Evolutionary conservation across 495 filamentous ascomycete genomes (phyloP).

Genomic region (Trichoderma parareesei): DNA sequence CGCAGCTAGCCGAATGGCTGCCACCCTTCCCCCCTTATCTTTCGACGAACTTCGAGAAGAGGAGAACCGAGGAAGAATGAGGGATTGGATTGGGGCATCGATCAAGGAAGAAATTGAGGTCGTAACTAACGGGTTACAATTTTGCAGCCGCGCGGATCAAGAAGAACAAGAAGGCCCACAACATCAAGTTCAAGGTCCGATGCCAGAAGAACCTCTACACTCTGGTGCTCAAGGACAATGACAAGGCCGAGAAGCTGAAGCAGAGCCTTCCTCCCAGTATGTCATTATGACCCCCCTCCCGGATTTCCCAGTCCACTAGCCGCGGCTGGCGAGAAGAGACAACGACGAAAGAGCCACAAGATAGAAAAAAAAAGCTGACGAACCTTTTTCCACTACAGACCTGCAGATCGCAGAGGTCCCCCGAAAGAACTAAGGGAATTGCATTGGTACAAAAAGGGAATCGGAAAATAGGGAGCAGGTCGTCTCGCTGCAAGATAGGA

Average conservation of each 20-base stretch:
- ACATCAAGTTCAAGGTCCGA: conserved; percentile 99
- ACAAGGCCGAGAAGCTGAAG: conserved; percentile 99
- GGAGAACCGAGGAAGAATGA: conserved; percentile 10
- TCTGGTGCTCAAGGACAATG: conserved; percentile 90
- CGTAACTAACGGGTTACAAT: conserved; percentile 29
- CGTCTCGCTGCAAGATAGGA: conserved; percentile 24
- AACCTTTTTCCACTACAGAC: conserved; percentile 21
- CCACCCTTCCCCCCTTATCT: neutral
- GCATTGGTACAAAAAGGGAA: conserved; percentile 12
- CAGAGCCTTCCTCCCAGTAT: conserved; percentile 93
- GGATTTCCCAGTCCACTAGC: neutral
- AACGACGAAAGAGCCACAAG: too few species aligned
- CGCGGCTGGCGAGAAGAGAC: neutral
- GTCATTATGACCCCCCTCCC: conserved; percentile 17
- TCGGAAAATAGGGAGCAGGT: conserved; percentile 18
- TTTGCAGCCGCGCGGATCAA: conserved; percentile 86
- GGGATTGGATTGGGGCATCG: conserved; percentile 11
- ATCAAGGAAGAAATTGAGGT: conserved; percentile 12
- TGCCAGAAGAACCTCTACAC: conserved; percentile 93
- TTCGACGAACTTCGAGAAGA: neutral
- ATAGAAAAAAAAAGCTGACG: neutral
- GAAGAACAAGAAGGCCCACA: conserved; percentile 76
- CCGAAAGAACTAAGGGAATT: conserved; percentile 29
- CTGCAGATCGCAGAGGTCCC: conserved; percentile 42
- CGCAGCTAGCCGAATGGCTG: conserved; percentile 7